Base-by-base conservation (phyloP, 176 grass and related monocot genomes). In the Thinopyrum elongatum region DNA sequence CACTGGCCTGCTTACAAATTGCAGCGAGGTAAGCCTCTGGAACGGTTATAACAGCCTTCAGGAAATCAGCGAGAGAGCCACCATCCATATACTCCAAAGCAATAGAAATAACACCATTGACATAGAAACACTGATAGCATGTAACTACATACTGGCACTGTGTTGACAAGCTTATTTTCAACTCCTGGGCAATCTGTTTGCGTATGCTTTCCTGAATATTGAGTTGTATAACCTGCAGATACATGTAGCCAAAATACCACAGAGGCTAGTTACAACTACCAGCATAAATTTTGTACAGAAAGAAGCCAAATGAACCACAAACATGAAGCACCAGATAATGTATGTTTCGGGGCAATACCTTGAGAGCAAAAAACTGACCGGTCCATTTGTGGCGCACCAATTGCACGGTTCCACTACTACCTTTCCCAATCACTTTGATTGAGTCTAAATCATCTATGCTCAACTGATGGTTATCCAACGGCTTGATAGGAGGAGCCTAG, bases 61-160 rank as follows among this genome's bases (percentile, higher is more conserved):
- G 84, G 51, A 99, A 93, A 88, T 99, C 92, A 29, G 84, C 77
- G 4, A 99, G 94, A 16, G 97, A 96, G 15, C 97, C 97, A 69
- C 94, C 92, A 13, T 99, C 97, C 97, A 99, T 99, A 78, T 94
- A 99, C 81, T 99, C 97, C 84, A 99, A 87, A 79, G 92, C 97
- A 86, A 96, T 91, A 65, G 97, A 99, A 84, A 99, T 99, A 27
- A 59, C 80, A 28, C 94, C 94, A 71, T 99, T 99, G 51, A 91
- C 85, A 65, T 99, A 99, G 51, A 96, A 99, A 82, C 91, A 99
- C 90, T 99, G 97, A 53, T 93, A 91, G 60, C 85, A 99, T 23
- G 77, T 72, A 42, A 99, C 90, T 34, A 99, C 72, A 87, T 90
- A 88, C 39, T 81, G 88, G 84, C 94, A 99, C 27, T 96, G 75